Evolutionary conservation across 225 moss, liverwort and hornwort species (phyloP).

Genomic region (Neckera pumila): DNA sequence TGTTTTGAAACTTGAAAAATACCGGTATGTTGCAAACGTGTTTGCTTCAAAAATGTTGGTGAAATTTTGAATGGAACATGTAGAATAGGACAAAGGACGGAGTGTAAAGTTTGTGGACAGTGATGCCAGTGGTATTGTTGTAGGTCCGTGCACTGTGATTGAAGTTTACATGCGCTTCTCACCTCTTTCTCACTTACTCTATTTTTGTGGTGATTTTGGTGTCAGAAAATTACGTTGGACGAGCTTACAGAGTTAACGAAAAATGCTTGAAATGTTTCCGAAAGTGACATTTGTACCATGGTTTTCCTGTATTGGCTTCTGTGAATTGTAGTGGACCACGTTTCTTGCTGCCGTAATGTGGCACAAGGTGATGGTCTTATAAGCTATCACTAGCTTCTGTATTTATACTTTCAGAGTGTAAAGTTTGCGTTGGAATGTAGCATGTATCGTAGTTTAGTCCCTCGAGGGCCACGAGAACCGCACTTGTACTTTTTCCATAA

Average conservation of each 20-base stretch:
- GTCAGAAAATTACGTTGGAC: slow-evolving; percentile 54
- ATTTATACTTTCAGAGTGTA: slow-evolving; percentile 9
- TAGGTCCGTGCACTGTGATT: background rate
- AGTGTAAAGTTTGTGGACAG: background rate
- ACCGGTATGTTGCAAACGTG: background rate
- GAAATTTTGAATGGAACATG: background rate
- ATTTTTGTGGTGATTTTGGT: background rate
- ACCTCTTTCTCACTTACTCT: background rate
- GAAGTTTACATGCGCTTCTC: background rate
- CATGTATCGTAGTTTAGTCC: background rate
- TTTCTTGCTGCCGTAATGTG: background rate
- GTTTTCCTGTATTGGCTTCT: background rate
- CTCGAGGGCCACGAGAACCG: background rate
- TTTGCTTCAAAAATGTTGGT: background rate
- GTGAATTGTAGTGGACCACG: background rate
- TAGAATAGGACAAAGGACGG: background rate
- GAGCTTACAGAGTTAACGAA: slow-evolving; percentile 58
- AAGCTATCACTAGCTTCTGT: background rate
- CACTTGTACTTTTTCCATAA: background rate
- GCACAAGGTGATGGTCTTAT: background rate
- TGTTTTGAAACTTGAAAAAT: background rate
- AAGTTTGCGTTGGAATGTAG: slow-evolving; percentile 12
- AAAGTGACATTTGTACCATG: slow-evolving; percentile 1
- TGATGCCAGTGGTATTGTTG: background rate
- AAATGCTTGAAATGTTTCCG: slow-evolving; percentile 21